phyloP scores from a whole-genome alignment of 2,329 filamentous ascomycete genomes.

The Sporothrix dimorphospora region DNA sequence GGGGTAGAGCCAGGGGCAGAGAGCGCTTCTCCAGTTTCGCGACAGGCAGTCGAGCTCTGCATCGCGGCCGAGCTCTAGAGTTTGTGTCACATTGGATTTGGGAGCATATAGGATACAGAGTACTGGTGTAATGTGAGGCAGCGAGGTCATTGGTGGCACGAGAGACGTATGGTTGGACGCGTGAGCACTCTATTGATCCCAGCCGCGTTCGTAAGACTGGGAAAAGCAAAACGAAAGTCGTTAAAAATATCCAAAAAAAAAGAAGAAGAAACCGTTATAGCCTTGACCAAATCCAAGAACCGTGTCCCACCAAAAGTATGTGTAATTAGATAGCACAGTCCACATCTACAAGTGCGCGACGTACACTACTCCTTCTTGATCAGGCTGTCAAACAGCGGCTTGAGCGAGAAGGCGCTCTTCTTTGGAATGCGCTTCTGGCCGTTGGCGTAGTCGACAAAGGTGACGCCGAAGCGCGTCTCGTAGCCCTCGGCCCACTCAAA shows the following conservation, averaged over 20 bases:
- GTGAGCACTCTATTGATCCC: slow-evolving; percentile 5
- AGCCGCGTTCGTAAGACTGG: slow-evolving; percentile 5
- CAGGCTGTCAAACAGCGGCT: slow-evolving; percentile 70
- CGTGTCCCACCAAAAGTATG: neutral
- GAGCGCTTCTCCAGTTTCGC: neutral
- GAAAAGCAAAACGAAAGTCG: neutral
- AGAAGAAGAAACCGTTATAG: neutral
- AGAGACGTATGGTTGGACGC: neutral
- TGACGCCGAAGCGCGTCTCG: slow-evolving; percentile 82
- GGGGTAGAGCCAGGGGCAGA: neutral
- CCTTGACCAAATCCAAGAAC: slow-evolving; percentile 21
- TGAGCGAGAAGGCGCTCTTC: slow-evolving; percentile 76
- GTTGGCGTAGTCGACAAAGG: slow-evolving; percentile 79
- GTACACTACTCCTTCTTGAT: slow-evolving; percentile 61
- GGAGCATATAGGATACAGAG: neutral
- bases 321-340: neutral
- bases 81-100: neutral
- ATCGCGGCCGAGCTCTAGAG: neutral
- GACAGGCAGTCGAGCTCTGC: neutral
- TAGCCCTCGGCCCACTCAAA: slow-evolving; percentile 94
- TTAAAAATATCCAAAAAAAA: slow-evolving; percentile 16
- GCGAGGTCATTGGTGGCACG: neutral
- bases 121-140: neutral
- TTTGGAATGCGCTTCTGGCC: slow-evolving; percentile 81
- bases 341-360: too few species aligned